phyloP scores from a whole-genome alignment of 2,329 filamentous ascomycete genomes.

The Xylariaceae sp. region DNA sequence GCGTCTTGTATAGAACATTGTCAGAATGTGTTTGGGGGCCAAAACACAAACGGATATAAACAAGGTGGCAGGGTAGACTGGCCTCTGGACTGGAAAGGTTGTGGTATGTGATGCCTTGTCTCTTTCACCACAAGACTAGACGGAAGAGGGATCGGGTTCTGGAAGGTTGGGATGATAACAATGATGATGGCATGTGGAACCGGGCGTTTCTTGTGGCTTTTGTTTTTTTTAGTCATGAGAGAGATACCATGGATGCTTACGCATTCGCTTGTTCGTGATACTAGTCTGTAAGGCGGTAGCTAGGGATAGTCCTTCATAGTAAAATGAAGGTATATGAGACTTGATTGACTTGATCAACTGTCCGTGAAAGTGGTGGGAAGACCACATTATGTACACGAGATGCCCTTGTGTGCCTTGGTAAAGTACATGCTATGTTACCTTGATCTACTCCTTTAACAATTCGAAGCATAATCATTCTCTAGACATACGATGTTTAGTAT shows the following conservation, averaged over 20 bases:
- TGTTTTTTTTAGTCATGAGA: background rate
- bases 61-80: background rate
- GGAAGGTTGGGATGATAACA: background rate
- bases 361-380: too few relatives aligned
- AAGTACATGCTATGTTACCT: too few relatives aligned
- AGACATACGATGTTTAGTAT: too few relatives aligned
- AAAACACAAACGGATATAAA: constrained; percentile 22
- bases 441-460: too few relatives aligned
- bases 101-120: background rate
- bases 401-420: too few relatives aligned
- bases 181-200: background rate
- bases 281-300: too few relatives aligned
- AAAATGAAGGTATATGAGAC: too few relatives aligned
- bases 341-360: too few relatives aligned
- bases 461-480: too few relatives aligned
- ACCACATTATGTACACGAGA: too few relatives aligned
- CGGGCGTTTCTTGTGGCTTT: constrained; percentile 11
- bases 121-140: background rate
- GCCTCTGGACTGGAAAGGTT: background rate
- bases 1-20: constrained; percentile 6
- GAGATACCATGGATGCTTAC: constrained; percentile 20
- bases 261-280: background rate
- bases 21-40: background rate
- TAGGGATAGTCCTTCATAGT: too few relatives aligned
- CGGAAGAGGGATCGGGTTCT: background rate